A percentile compares a stretch with the other conserved stretches of the same genome.
Evolutionary conservation across 2,329 filamentous ascomycete species (phyloP).

Genomic region (Ustilaginoidea virens): DNA sequence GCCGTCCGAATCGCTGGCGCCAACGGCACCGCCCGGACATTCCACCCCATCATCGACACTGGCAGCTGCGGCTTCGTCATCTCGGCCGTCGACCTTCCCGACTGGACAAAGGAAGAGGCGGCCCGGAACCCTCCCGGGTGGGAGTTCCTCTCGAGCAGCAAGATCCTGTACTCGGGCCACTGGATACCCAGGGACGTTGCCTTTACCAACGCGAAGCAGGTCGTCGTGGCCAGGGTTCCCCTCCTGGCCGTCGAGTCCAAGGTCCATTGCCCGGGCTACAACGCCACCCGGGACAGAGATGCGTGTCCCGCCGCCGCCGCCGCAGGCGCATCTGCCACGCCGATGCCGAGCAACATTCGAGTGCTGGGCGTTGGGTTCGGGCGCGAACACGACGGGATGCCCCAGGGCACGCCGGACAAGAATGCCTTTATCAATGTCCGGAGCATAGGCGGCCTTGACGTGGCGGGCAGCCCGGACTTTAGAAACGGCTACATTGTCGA

Average conservation of each 20-base stretch:
- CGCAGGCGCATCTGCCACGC: not conserved
- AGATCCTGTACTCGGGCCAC: constrained; percentile 3
- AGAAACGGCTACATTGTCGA: constrained; percentile 1
- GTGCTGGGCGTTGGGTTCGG: constrained; percentile 4
- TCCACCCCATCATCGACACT: constrained; percentile 2
- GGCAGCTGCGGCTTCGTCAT: constrained; percentile 3
- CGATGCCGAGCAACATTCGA: constrained; percentile 1
- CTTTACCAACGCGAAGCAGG: constrained; percentile 1
- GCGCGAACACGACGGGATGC: constrained; percentile 3
- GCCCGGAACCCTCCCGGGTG: constrained; percentile 1
- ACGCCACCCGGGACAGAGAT: constrained; percentile 1
- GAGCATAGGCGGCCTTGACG: not conserved
- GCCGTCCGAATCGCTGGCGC: not conserved
- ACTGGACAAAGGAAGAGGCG: not conserved
- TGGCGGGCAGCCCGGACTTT: not conserved
- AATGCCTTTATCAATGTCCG: constrained; percentile 2
- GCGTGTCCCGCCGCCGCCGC: not conserved
- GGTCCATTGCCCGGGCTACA: constrained; percentile 2
- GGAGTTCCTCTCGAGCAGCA: constrained; percentile 4
- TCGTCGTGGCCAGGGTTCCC: constrained; percentile 1
- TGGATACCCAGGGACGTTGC: constrained; percentile 1
- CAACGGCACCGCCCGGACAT: not conserved
- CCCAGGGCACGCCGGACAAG: constrained; percentile 4
- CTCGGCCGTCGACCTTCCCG: constrained; percentile 1
- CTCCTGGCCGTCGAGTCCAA: constrained; percentile 1